Percentiles rank a stretch among this genome's conserved stretches.
phyloP scores from a whole-genome alignment of 1,139 yeast genomes.

The Wickerhamomyces sp. region DNA sequence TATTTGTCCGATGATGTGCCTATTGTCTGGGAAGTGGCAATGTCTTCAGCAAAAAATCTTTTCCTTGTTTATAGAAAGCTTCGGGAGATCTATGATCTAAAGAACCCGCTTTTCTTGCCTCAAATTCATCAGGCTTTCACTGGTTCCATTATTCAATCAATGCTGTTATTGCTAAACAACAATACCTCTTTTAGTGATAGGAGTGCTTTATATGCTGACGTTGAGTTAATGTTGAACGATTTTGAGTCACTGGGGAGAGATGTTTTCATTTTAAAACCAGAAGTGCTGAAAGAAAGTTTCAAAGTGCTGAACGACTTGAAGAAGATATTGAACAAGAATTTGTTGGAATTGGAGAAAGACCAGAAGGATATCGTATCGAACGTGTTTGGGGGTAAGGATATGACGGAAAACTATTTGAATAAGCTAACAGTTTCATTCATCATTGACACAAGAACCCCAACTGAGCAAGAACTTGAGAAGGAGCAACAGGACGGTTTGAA shows the following conservation, averaged over 20 bases:
- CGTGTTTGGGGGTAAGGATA: slow-evolving; percentile 28
- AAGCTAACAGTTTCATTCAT: slow-evolving; percentile 26
- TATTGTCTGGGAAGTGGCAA: slow-evolving; percentile 25
- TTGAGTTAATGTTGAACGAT: slow-evolving; percentile 24
- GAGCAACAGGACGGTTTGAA: slow-evolving; percentile 1
- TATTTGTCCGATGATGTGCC: slow-evolving; percentile 24
- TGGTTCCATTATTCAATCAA: slow-evolving; percentile 26
- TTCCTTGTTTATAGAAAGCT: slow-evolving; percentile 24
- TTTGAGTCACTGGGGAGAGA: slow-evolving; percentile 19
- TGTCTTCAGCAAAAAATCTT: slow-evolving; percentile 22
- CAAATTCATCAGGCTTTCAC: slow-evolving; percentile 27
- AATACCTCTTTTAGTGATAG: slow-evolving; percentile 17
- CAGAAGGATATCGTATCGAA: slow-evolving; percentile 26
- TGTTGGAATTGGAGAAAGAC: slow-evolving; percentile 22
- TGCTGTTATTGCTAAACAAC: slow-evolving; percentile 22
- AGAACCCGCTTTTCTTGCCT: slow-evolving; percentile 22
- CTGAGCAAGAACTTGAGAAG: slow-evolving; percentile 6
- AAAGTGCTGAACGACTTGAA: slow-evolving; percentile 23
- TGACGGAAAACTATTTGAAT: slow-evolving; percentile 26
- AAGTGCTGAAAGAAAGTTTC: slow-evolving; percentile 25
- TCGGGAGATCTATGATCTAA: slow-evolving; percentile 20
- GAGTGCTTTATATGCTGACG: slow-evolving; percentile 20
- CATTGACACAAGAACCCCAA: slow-evolving; percentile 14
- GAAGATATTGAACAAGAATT: slow-evolving; percentile 18
- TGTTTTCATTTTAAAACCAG: slow-evolving; percentile 23